Base-by-base conservation (phyloP, 257 asterid genomes). In the Echium plantagineum region DNA sequence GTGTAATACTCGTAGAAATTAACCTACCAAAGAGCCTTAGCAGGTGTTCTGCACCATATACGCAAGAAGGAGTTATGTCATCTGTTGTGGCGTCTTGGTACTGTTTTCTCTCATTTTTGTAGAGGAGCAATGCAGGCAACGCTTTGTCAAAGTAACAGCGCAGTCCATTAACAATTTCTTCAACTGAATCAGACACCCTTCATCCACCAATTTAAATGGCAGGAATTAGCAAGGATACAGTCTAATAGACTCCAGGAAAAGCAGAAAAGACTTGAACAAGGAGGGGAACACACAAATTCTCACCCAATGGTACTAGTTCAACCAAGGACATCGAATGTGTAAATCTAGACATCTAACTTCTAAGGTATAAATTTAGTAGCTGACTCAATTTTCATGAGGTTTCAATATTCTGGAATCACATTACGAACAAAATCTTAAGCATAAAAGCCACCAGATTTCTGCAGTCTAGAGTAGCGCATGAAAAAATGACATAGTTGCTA, bases 1-100 rank as follows among this genome's bases (percentile, higher is more conserved):
- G 49, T 3, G 15, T 7, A 42, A 42, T 0, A n/a, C n/a, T n/a
- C n/a, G n/a, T n/a, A 59, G 48, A 55, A 52, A 58, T 12, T 64
- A 71, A 32, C 54, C 20, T 81, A 87, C 94, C 96, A 49, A 87
- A 85, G 53, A 87, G 89, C 68, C 96, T 77, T 57, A 87, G 63
- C 26, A 87, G 74, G 72, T 87, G 96, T 70, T 82, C 94, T 18
- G 96, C 94, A 65, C 96, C 96, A 66, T 85, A 87, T 21, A 87
- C 76, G 20, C 60, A 22, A 1, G 94, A 79, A 20, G 94, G 94
- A 60, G 81, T n/a, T 58, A 66, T 42, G n/a, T 71, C 61, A 18
- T 81, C 80, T 28, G 71, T 49, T 60, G 77, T 68, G 20, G 62
- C 64, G 68, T 71, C 79, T 71, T 68, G 63, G 66, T 76, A 81